phyloP scores from a whole-genome alignment of 1,284 basidiomycete genomes.

The Coniophora puteana region DNA sequence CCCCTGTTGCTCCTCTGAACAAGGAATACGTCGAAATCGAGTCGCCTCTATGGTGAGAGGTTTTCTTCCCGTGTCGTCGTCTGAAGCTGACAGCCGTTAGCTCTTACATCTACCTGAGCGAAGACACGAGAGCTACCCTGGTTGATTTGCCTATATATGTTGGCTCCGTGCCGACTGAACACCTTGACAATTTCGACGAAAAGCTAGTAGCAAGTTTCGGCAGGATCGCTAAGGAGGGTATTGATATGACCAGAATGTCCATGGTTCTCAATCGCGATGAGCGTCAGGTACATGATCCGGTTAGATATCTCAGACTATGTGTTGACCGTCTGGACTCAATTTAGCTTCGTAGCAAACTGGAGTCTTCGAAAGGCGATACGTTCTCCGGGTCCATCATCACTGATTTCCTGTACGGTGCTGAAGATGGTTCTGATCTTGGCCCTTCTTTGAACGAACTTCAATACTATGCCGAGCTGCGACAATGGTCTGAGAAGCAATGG shows the following conservation, averaged over 20 bases:
- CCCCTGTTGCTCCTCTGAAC: conserved; percentile 85
- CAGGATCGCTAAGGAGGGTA: conserved; percentile 70
- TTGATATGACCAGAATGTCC: conserved; percentile 91
- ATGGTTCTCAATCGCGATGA: conserved; percentile 88
- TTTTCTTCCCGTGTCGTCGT: conserved; percentile 3
- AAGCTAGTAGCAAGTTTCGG: conserved; percentile 71
- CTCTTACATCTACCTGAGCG: conserved; percentile 84
- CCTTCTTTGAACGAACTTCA: conserved; percentile 78
- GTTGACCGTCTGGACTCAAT: conserved; percentile 5
- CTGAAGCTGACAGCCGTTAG: conserved; percentile 36
- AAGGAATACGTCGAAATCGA: conserved; percentile 94
- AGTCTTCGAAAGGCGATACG: conserved; percentile 73
- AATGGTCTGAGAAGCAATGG: conserved; percentile 83
- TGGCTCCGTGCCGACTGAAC: conserved; percentile 81
- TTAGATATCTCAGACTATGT: not conserved
- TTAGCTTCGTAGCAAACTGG: conserved; percentile 71
- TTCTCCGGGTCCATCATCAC: conserved; percentile 73
- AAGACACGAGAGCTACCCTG: conserved; percentile 73
- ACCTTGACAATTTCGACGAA: conserved; percentile 70
- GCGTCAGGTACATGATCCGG: conserved; percentile 65
- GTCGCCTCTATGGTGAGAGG: conserved; percentile 76
- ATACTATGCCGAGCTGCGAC: conserved; percentile 63
- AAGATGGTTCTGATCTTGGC: conserved; percentile 79
- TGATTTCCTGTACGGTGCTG: conserved; percentile 87
- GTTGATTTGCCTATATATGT: conserved; percentile 78